These are phyloP conservation scores for Nemania sp. DNA, from an alignment of 2,329 filamentous ascomycete genomes.

Conservation along the genomic window DNA sequence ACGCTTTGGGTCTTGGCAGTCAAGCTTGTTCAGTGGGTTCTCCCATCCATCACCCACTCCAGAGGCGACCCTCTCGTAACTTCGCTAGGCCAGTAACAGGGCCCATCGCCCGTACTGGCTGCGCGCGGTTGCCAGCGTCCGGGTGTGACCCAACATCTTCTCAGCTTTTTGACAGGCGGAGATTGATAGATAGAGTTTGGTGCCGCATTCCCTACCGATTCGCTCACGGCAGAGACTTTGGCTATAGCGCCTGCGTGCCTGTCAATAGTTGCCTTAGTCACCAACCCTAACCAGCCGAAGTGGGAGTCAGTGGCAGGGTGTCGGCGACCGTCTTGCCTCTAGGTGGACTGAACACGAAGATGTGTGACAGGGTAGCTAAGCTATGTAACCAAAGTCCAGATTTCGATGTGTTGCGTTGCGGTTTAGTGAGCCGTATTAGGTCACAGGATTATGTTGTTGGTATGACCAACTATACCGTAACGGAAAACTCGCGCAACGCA, in stretches of 20 bases:
- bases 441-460: neutral
- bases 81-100: constrained; percentile 34
- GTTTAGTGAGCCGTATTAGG: neutral
- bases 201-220: constrained; percentile 36
- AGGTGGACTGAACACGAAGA: neutral
- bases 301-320: constrained; percentile 23
- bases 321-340: neutral
- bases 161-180: constrained; percentile 27
- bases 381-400: constrained; percentile 26
- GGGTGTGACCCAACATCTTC: constrained; percentile 35
- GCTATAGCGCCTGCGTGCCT: constrained; percentile 31
- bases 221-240: constrained; percentile 20
- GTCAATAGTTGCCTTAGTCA: constrained; percentile 33
- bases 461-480: neutral
- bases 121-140: constrained; percentile 33
- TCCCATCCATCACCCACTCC: neutral
- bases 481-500: neutral
- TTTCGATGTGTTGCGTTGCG: neutral
- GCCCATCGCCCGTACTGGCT: constrained; percentile 25
- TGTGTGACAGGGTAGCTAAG: constrained; percentile 27
- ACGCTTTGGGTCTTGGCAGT: constrained; percentile 26
- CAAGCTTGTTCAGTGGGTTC: constrained; percentile 40
- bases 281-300: constrained; percentile 13
- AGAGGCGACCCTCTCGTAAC: constrained; percentile 11
- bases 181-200: constrained; percentile 30